These are phyloP conservation scores for Aspergillus unguis DNA, from an alignment of 2,329 filamentous ascomycete species.

Conservation along the genomic window DNA sequence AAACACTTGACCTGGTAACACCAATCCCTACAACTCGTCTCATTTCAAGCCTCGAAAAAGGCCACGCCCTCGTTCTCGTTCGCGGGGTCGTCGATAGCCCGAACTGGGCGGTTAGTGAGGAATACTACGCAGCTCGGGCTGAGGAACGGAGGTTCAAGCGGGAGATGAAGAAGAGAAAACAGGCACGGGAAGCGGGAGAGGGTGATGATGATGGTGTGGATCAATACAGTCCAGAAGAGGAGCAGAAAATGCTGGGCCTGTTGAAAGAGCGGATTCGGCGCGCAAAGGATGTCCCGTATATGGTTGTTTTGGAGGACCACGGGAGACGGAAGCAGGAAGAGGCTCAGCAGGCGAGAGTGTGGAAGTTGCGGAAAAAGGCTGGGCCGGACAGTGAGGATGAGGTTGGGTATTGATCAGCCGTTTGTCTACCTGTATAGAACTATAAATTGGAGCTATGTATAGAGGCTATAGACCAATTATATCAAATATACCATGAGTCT, in stretches of 20 bases:
- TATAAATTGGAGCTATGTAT: neutral
- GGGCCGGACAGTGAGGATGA: slow-evolving; percentile 39
- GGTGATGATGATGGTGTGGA: slow-evolving; percentile 1
- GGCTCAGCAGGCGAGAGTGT: slow-evolving; percentile 28
- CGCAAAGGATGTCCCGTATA: slow-evolving; percentile 41
- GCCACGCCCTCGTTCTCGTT: slow-evolving; percentile 47
- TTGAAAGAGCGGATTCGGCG: slow-evolving; percentile 34
- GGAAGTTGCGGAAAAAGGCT: slow-evolving; percentile 41
- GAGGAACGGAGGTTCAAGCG: slow-evolving; percentile 33
- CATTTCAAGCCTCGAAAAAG: slow-evolving; percentile 31
- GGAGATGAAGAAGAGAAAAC: slow-evolving; percentile 18
- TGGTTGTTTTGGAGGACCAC: slow-evolving; percentile 38
- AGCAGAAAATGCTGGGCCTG: slow-evolving; percentile 21
- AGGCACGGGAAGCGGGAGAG: neutral
- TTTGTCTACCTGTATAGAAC: neutral
- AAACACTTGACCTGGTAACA: slow-evolving; percentile 48
- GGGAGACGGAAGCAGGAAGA: slow-evolving; percentile 27
- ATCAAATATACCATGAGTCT: too few species aligned
- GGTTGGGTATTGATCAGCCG: slow-evolving; percentile 26
- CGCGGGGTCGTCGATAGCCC: slow-evolving; percentile 46
- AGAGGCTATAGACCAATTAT: neutral
- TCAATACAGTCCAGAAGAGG: neutral
- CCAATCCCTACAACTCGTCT: slow-evolving; percentile 41
- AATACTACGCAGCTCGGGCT: slow-evolving; percentile 39
- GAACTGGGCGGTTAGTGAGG: slow-evolving; percentile 45